Evolutionary conservation across 2,329 filamentous ascomycete genomes (phyloP), one percentile per base, ranked within the genome.

Genomic region (Metarhizium robertsii): DNA sequence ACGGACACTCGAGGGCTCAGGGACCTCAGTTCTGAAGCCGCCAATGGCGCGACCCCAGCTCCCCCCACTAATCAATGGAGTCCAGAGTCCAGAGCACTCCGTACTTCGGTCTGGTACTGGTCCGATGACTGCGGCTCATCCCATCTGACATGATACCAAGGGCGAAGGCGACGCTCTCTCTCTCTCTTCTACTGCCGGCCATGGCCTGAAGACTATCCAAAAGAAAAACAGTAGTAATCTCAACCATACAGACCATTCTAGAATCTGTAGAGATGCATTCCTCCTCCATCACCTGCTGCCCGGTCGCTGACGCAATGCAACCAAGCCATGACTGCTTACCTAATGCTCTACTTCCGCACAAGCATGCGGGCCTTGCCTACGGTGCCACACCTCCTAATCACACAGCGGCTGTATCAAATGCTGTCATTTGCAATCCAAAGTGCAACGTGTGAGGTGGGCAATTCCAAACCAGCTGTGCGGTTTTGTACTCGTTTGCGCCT

Each of bases 371-470:
- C 20, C 18, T 30, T 10, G 13, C 3, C 20, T 29, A 48, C 11
- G 45, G 55, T 58, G 59, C 54, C 55, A 62, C 60, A 62, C 62
- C 64, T 66, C 64, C 63, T 65, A 64, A 64, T 58, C 67, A 64
- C 64, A 63, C 57, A 63, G 58, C 50, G 57, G 59, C 56, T 60
- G 59, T 61, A 61, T 62, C 62, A 62, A 63, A 63, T 62, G 61
- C 58, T 64, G 64, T 62, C 64, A 67, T 67, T 61, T 61, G 64
- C 64, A 69, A 63, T 61, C 62, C 64, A 58, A 59, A 55, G 53
- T 40, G 43, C 56, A 25, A 25, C 43, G 47, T n/a, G 36, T 52
- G 32, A 18, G 20, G 43, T 40, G 14, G 25, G 42, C 50, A 53
- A 50, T 38, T 56, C 46, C 47, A 25, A 56, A 51, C 32, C 18